A percentile compares a stretch with the other conserved stretches of the same genome.
These are phyloP conservation scores for Melampsora larici-populina DNA, from an alignment of 1,284 basidiomycete species.

Conservation along the genomic window DNA sequence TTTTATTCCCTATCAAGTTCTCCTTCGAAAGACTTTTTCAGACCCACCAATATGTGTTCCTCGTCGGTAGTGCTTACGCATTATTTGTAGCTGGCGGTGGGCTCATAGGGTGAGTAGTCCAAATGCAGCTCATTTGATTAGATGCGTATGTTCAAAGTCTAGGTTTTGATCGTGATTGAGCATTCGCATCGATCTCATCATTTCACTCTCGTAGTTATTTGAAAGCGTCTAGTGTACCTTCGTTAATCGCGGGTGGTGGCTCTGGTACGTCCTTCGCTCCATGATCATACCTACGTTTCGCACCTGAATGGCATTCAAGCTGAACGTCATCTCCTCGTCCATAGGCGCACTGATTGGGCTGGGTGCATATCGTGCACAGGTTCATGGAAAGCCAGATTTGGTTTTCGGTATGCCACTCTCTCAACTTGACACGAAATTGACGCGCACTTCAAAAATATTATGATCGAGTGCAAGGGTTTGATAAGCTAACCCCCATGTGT, in stretches of 20 bases:
- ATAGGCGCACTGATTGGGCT: slow-evolving; percentile 30
- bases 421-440: no score
- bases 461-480: no score
- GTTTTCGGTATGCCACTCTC: slow-evolving; percentile 20
- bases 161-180: not conserved
- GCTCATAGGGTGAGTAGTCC: slow-evolving; percentile 21
- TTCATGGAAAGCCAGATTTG: slow-evolving; percentile 32
- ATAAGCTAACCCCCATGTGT: no score
- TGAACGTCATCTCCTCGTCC: not conserved
- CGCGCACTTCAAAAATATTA: no score
- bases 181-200: not conserved
- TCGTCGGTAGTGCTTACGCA: slow-evolving; percentile 19
- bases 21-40: not conserved
- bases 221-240: slow-evolving; percentile 35
- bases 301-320: not conserved
- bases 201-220: slow-evolving; percentile 1
- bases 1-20: not conserved
- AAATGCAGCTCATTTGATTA: not conserved
- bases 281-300: not conserved
- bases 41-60: not conserved
- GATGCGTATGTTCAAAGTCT: not conserved
- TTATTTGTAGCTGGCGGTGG: slow-evolving; percentile 29
- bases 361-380: slow-evolving; percentile 29
- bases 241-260: slow-evolving; percentile 18
- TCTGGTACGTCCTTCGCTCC: slow-evolving; percentile 17